Conservation (phyloP, 768 basidiomycete species). For the Trametes coccinea region DNA sequence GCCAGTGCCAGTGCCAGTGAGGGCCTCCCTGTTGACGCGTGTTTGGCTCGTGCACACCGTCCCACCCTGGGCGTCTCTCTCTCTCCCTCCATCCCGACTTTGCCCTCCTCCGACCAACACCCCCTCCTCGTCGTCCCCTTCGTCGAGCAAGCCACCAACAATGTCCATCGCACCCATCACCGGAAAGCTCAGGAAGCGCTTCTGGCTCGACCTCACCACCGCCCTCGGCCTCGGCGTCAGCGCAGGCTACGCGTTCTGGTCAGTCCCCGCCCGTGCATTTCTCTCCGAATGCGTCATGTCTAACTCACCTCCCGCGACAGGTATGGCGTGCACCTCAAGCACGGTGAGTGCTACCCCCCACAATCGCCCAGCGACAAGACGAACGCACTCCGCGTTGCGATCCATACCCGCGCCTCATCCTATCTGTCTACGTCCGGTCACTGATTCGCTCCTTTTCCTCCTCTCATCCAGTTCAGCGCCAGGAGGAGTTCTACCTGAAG, state of each 20-base stretch:
- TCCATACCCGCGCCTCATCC: neutral
- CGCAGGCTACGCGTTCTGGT: constrained; percentile 85
- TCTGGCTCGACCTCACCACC: constrained; percentile 81
- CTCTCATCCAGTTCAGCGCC: constrained; percentile 60
- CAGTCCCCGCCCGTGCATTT: constrained; percentile 36
- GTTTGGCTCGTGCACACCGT: constrained; percentile 29
- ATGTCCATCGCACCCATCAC: constrained; percentile 93
- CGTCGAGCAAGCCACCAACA: constrained; percentile 26
- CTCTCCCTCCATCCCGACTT: constrained; percentile 22
- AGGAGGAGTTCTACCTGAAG: constrained; percentile 86
- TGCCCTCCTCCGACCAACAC: constrained; percentile 19
- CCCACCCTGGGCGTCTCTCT: constrained; percentile 12
- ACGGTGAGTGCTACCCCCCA: constrained; percentile 50
- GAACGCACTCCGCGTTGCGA: neutral
- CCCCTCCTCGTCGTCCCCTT: constrained; percentile 21
- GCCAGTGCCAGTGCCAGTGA: constrained; percentile 9
- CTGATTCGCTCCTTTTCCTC: neutral
- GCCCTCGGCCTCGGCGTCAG: constrained; percentile 76
- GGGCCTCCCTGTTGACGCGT: constrained; percentile 20
- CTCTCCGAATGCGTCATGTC: constrained; percentile 18
- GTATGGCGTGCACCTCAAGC: constrained; percentile 81
- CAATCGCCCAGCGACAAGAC: neutral
- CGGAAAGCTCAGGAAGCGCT: constrained; percentile 89
- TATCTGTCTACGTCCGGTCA: neutral
- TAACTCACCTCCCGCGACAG: constrained; percentile 43